Base-by-base conservation (phyloP, 768 basidiomycete species). In the Russula sp. region DNA sequence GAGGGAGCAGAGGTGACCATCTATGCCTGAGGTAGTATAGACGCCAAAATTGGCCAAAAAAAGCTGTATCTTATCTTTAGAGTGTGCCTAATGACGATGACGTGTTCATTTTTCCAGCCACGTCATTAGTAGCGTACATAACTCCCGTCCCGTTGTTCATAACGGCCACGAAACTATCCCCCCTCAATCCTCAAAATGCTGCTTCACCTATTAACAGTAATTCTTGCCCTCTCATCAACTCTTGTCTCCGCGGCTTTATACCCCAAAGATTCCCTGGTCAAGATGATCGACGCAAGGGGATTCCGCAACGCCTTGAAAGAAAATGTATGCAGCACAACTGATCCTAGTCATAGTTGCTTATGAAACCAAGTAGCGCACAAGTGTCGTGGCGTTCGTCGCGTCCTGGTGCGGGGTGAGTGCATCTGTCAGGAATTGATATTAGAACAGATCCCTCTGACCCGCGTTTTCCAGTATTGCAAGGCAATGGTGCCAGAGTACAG, bases 311-410 rank as follows among this genome's bases (percentile, higher is more conserved):
- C 75, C 5, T 85, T 94, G 84, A 86, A 85, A 71, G 76, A 76
- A 48, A 89, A 90, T 67, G 92, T 93, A 72, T 61, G 87, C 75
- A 39, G n/a, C 35, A 42, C 35, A 34, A 35, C 25, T 25, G n/a
- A 22, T 9, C 8, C 48, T 56, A 1, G 57, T 39, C 5, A 51
- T 58, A 16, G 47, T 38, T 42, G 22, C 22, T 54, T 25, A 50
- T 63, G 60, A 54, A 43, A 43, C 43, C 6, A 32, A 50, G 10
- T 67, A 92, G 90, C 77, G 81, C 74, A 88, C 90, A 36, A 83
- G 79, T 63, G 73, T 94, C 69, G 86, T 96, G 18, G 94, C 92
- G 1, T 97, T 95, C 70, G 88, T 94, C 13, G 94, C 94, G n/a
- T 90, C 93, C 4, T 96, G 93, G 94, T 93, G 90, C 69, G 90